phyloP scores from a whole-genome alignment of 2,329 filamentous ascomycete species.

The Sclerotinia sclerotiorum region DNA sequence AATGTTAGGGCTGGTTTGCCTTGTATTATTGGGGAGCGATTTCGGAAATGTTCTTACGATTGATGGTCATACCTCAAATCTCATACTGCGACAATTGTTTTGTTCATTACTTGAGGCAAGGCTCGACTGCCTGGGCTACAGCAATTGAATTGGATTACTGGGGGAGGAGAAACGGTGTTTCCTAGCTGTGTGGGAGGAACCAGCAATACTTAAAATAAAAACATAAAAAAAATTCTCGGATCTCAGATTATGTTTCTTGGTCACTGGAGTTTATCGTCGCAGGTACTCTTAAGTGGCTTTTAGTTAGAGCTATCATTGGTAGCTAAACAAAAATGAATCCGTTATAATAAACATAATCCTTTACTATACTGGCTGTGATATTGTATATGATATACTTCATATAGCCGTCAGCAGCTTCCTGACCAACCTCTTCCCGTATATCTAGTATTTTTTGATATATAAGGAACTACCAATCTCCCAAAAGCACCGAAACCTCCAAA shows the following conservation, averaged over 20 bases:
- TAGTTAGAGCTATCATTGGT: slow-evolving; percentile 4
- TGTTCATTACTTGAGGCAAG: slow-evolving; percentile 18
- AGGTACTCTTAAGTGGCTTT: slow-evolving; percentile 4
- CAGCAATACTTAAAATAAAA: slow-evolving; percentile 16
- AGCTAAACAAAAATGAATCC: slow-evolving; percentile 21
- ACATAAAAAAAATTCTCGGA: slow-evolving; percentile 21
- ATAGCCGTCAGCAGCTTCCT: neutral
- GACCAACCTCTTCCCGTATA: neutral
- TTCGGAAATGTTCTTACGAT: slow-evolving; percentile 21
- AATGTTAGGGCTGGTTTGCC: slow-evolving; percentile 22
- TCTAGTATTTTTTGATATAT: neutral
- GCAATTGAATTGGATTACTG: slow-evolving; percentile 21
- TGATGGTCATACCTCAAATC: slow-evolving; percentile 19
- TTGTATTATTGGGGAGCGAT: slow-evolving; percentile 20
- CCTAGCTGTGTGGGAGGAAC: slow-evolving; percentile 1
- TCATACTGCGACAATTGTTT: slow-evolving; percentile 13
- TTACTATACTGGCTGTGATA: neutral
- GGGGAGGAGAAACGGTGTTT: slow-evolving; percentile 12
- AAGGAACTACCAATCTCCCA: neutral
- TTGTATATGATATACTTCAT: neutral
- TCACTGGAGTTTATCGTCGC: slow-evolving; percentile 13
- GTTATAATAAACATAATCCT: slow-evolving; percentile 14
- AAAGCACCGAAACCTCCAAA: neutral
- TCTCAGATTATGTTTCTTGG: slow-evolving; percentile 18
- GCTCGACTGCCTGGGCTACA: slow-evolving; percentile 6